Evolutionary conservation across 192 early-diverging fungal species (phyloP).

Genomic region (Thoreauomyces humboldtii): DNA sequence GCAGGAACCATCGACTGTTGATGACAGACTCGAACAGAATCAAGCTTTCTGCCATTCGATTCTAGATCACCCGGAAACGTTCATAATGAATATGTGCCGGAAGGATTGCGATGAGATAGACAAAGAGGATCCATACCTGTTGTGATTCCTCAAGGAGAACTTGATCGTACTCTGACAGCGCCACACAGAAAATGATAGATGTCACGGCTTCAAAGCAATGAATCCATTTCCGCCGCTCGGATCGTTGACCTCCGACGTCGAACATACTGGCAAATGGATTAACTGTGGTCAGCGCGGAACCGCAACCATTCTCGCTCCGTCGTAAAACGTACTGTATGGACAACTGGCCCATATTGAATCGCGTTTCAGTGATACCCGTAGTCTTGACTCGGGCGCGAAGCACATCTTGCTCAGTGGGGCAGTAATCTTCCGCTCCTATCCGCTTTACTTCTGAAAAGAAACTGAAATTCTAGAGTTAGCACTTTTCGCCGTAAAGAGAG

Average conservation of each 20-base stretch:
- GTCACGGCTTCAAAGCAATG: constrained; percentile 83
- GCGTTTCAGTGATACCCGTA: constrained; percentile 61
- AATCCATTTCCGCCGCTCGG: constrained; percentile 84
- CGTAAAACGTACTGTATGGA: constrained; percentile 34
- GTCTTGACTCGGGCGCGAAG: constrained; percentile 67
- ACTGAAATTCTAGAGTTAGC: no score
- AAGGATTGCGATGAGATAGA: background rate
- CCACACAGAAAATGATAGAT: constrained; percentile 92
- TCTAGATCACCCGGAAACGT: constrained; percentile 47
- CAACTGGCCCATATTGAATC: constrained; percentile 53
- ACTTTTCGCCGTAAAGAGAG: no score
- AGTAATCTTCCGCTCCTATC: constrained; percentile 47
- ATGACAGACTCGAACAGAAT: constrained; percentile 88
- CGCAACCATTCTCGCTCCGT: no score
- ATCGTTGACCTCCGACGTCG: constrained; percentile 84
- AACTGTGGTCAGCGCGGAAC: no score
- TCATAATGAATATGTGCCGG: background rate
- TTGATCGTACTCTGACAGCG: constrained; percentile 92
- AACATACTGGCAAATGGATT: constrained; percentile 62
- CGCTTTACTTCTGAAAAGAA: constrained; percentile 42
- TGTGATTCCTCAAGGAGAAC: constrained; percentile 74
- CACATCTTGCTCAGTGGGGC: constrained; percentile 62
- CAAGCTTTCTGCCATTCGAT: constrained; percentile 89
- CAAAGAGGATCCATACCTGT: constrained; percentile 25
- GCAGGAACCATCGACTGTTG: constrained; percentile 90